Percentiles rank a stretch among this genome's conserved stretches.
Conservation (phyloP, 106 monocot species). For the Dendrobium nobile region DNA sequence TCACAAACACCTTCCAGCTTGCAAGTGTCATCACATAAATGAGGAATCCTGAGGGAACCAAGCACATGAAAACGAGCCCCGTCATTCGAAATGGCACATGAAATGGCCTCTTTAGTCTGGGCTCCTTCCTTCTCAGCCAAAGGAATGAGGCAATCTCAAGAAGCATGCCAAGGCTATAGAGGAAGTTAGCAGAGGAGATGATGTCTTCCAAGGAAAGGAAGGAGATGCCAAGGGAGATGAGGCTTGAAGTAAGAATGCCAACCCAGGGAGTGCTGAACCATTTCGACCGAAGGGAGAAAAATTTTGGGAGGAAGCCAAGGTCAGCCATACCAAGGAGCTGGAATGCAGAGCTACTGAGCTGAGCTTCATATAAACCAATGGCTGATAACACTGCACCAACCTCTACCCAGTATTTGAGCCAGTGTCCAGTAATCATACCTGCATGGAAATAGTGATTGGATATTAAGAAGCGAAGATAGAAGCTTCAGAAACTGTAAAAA, state of each 20-base stretch:
- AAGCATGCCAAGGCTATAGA: constrained; percentile 88
- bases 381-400: constrained; percentile 73
- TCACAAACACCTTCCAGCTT: constrained; percentile 50
- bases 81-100: constrained; percentile 49
- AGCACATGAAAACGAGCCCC: constrained; percentile 51
- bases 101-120: constrained; percentile 58
- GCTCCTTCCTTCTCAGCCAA: constrained; percentile 47
- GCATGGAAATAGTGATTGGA: neutral
- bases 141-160: constrained; percentile 78
- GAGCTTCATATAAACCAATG: constrained; percentile 80
- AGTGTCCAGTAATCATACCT: constrained; percentile 69
- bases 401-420: constrained; percentile 83
- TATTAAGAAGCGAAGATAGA: neutral
- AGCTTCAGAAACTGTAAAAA: neutral
- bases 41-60: constrained; percentile 63
- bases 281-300: constrained; percentile 43
- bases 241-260: constrained; percentile 49
- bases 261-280: constrained; percentile 83
- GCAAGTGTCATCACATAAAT: constrained; percentile 58
- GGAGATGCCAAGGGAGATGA: constrained; percentile 72
- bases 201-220: constrained; percentile 77
- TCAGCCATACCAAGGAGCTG: constrained; percentile 90
- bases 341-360: constrained; percentile 74
- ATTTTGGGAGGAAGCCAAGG: constrained; percentile 55
- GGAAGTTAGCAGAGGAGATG: constrained; percentile 70